Evolutionary conservation across 2,329 filamentous ascomycete genomes (phyloP).

Genomic region (Coniella vitis): DNA sequence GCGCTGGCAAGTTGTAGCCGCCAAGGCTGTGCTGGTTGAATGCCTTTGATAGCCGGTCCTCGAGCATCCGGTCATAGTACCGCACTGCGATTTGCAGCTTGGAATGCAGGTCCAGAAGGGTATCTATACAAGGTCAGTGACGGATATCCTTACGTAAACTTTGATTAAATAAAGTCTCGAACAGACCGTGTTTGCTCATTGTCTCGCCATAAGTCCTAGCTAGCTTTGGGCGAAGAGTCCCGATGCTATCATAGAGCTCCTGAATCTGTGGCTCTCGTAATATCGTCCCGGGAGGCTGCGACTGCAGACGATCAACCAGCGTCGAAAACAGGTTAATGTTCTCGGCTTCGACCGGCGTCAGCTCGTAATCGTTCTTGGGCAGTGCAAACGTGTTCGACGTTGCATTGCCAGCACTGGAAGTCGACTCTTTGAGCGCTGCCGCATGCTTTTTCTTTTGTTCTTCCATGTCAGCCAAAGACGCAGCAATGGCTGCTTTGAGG

Average conservation of each 20-base stretch:
- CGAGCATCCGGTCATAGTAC: conserved; percentile 97
- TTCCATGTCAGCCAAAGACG: conserved; percentile 94
- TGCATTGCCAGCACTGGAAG: conserved; percentile 44
- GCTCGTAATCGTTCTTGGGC: conserved; percentile 88
- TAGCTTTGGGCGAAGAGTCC: conserved; percentile 84
- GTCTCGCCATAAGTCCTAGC: conserved; percentile 95
- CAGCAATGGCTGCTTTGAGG: conserved; percentile 88
- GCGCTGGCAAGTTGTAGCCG: conserved; percentile 52
- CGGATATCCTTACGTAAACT: conserved; percentile 26
- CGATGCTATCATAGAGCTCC: conserved; percentile 95
- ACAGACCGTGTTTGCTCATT: conserved; percentile 95
- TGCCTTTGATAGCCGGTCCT: conserved; percentile 87
- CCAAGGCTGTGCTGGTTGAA: conserved; percentile 75
- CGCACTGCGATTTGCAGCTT: conserved; percentile 94
- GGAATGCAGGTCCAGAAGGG: conserved; percentile 84
- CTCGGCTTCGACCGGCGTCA: conserved; percentile 88
- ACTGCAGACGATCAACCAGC: conserved; percentile 86
- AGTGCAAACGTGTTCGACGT: conserved; percentile 48
- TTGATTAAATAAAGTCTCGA: neutral
- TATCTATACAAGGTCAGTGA: conserved; percentile 55
- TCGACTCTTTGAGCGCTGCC: conserved; percentile 66
- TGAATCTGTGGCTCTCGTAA: conserved; percentile 96
- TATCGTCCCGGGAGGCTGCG: conserved; percentile 91
- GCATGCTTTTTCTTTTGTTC: conserved; percentile 92
- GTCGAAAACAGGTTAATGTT: conserved; percentile 97